Evolutionary conservation across 2,329 filamentous ascomycete species (phyloP), one percentile per base, ranked within the genome.

Genomic region (Hypoxylon sp.): DNA sequence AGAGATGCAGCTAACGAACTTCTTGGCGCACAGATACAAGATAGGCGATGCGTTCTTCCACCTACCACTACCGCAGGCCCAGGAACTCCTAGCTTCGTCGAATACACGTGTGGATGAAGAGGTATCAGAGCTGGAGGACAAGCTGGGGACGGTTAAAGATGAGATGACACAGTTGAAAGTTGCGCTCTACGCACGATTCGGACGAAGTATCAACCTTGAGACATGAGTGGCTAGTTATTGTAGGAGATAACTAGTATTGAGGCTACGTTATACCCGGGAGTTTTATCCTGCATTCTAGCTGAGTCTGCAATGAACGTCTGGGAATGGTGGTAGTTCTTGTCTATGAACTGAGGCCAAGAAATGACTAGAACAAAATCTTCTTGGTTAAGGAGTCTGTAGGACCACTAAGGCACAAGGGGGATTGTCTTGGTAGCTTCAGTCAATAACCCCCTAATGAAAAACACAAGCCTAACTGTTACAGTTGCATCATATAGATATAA

Each of bases 11-110:
- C 55, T 61, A 20, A 61, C 38, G 11, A 26, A 17, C n/a, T 13
- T 6, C 9, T 35, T 37, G 13, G 41, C 17, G 5, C 21, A 21
- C 69, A 97, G 92, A 50, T 97, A 97, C 79, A 96, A 96, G 75
- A 90, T 99, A 50, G 94, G 94, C 60, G 94, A 97, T 71, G 90
- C 91, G 4, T 99, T 97, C 76, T 89, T 97, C 71, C 89, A 91
- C 51, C 75, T 99, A 42, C 87, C 89, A 6, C 81, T 97, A 11
- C 75, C 87, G 37, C 88, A 96, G 69, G 94, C 94, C 2, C 91
- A 97, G 68, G 87, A 93, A 62, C 82, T 97, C 73, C 85, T 99
- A 4, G 78, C 84, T 12, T 73, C 81, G 7, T 88, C 90, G 4
- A 87, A 86, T 4, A 79, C 86, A 55, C 82, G 80, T 64, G 85